phyloP scores from a whole-genome alignment of 441 rosid species.

The Adansonia gregorii region DNA sequence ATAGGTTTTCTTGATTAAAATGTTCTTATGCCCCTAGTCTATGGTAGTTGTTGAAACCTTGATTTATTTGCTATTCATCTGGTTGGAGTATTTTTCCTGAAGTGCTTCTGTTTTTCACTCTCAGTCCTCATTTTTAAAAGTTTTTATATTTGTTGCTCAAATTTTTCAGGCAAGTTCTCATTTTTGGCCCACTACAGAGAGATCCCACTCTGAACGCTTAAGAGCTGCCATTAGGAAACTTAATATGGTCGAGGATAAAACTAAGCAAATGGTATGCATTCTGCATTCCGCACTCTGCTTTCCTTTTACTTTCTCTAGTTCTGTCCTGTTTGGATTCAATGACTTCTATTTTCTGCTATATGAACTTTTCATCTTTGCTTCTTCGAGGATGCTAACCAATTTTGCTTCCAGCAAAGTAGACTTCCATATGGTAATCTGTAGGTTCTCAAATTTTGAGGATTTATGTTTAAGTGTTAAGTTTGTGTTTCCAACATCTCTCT shows the following conservation, averaged over 20 bases:
- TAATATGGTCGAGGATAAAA: slow-evolving; percentile 45
- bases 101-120: background rate
- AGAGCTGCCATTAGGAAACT: slow-evolving; percentile 59
- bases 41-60: background rate
- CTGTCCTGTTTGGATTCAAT: slow-evolving; percentile 11
- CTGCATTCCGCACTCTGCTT: slow-evolving; percentile 10
- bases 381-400: background rate
- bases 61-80: slow-evolving; percentile 8
- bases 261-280: slow-evolving; percentile 54
- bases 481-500: background rate
- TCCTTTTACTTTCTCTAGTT: slow-evolving; percentile 6
- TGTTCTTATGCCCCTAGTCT: slow-evolving; percentile 15
- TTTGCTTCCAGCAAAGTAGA: background rate
- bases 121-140: background rate
- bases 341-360: background rate
- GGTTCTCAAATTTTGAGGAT: background rate
- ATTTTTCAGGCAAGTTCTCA: slow-evolving; percentile 51
- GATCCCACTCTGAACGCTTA: slow-evolving; percentile 40
- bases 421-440: background rate
- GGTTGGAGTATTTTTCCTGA: background rate
- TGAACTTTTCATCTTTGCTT: slow-evolving; percentile 18
- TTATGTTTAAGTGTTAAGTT: background rate
- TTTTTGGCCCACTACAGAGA: slow-evolving; percentile 51
- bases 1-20: background rate
- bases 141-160: slow-evolving; percentile 17